Base-by-base conservation (phyloP, 306 rosid species). In the Sesbania bispinosa region DNA sequence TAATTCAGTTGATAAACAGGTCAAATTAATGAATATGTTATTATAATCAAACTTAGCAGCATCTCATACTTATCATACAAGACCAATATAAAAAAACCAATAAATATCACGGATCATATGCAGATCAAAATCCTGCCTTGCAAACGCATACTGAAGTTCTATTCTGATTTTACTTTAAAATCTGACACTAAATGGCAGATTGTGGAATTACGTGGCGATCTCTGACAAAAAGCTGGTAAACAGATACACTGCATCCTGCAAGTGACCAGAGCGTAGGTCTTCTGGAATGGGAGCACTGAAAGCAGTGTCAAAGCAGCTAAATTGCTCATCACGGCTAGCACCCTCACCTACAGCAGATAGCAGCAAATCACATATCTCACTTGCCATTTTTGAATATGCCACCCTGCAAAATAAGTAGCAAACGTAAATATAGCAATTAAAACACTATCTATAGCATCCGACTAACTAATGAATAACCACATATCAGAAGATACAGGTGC, bases 321-420 rank as follows among this genome's bases (percentile, higher is more conserved):
- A 85, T 73, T 89, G 96, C 23, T 77, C 86, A 61, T 89, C 95
- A 43, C 96, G 85, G 11, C 84, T 69, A 20, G 86, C 74, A 63
- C 87, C 87, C 27, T 94, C 96, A 0, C 86, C 84, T 4, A 87
- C 76, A 76, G 71, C 81, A 36, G 87, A 84, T 50, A 90, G 85
- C 74, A 94, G 89, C 79, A 87, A 69, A 35, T 84, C 79, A 75
- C 92, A 77, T 57, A 90, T 82, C 81, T 90, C 91, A 39, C 91
- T 79, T 0, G 87, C 94, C 97, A 94, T 94, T 85, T 86, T 90
- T n/a, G 97, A 90, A 84, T 83, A 90, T 33, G 67, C 95, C 67
- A 87, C 85, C 73, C 98, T 94, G 85, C 74, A 65, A 4, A 8
- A 41, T 68, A 48, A 64, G 65, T 39, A 19, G 51, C 5, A 45